phyloP scores from a whole-genome alignment of 208 protist genomes.

The Leishmania amazonensis region DNA sequence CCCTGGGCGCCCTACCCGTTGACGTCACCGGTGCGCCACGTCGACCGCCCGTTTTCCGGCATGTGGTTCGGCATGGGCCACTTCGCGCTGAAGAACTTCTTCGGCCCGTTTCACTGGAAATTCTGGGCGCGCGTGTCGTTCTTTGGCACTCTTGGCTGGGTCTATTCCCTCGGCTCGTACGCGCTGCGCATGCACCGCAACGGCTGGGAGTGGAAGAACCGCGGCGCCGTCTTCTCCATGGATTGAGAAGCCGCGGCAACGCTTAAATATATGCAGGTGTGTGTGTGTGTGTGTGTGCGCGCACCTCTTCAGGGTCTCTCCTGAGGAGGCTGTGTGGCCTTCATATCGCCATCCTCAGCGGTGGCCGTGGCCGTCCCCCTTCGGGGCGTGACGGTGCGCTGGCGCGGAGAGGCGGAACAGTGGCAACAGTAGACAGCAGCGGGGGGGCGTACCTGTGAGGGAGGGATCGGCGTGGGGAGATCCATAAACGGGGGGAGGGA shows the following conservation, averaged over 20 bases:
- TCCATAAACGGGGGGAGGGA: too few species aligned
- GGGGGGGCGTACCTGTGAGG: background rate
- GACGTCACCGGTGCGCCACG: constrained; percentile 69
- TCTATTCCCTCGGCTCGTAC: constrained; percentile 50
- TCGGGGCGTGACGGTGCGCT: background rate
- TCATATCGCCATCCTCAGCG: background rate
- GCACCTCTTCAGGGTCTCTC: background rate
- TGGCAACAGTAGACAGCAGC: background rate
- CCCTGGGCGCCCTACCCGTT: constrained; percentile 70
- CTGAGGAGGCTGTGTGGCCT: background rate
- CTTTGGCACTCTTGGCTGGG: constrained; percentile 54
- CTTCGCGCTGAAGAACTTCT: constrained; percentile 85
- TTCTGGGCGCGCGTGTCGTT: constrained; percentile 63
- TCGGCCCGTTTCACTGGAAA: constrained; percentile 72
- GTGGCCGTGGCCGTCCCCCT: background rate
- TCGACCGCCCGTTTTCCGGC: constrained; percentile 59
- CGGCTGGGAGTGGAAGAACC: constrained; percentile 90
- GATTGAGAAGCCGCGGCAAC: constrained; percentile 37
- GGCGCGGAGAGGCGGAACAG: background rate
- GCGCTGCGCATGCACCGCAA: constrained; percentile 83
- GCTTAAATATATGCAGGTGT: background rate
- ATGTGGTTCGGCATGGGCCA: constrained; percentile 87
- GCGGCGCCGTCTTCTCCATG: constrained; percentile 82
- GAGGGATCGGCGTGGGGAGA: background rate
- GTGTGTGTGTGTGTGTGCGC: background rate